phyloP scores from a whole-genome alignment of 2,329 filamentous ascomycete genomes.

The Diplocarpon mali region DNA sequence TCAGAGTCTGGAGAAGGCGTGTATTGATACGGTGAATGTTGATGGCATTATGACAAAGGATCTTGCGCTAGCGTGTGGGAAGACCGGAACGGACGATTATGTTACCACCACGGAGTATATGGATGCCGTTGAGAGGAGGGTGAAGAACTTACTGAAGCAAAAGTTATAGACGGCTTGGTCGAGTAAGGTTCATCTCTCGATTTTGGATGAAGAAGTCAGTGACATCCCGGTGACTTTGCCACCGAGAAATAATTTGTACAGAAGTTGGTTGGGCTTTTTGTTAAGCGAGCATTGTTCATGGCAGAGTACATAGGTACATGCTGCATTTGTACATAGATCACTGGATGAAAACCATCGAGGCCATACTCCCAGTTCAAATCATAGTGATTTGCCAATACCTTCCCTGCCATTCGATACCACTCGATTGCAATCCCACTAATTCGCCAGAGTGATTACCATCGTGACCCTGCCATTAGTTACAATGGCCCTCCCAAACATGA shows the following conservation, averaged over 20 bases:
- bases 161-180: slow-evolving; percentile 44
- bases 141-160: slow-evolving; percentile 70
- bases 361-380: too few relatives aligned
- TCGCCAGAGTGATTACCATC: background rate
- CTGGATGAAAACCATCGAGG: too few relatives aligned
- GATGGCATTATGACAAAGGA: slow-evolving; percentile 99
- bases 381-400: too few relatives aligned
- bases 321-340: slow-evolving; percentile 1
- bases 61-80: slow-evolving; percentile 85
- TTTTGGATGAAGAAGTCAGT: too few relatives aligned
- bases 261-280: background rate
- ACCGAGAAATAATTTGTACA: too few relatives aligned
- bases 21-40: slow-evolving; percentile 84
- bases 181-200: background rate
- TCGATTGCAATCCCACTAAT: too few relatives aligned
- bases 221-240: too few relatives aligned
- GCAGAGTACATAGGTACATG: background rate
- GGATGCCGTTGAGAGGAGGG: slow-evolving; percentile 78
- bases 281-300: background rate
- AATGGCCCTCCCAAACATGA: background rate
- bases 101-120: slow-evolving; percentile 91
- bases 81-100: slow-evolving; percentile 72
- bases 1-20: slow-evolving; percentile 83
- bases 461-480: background rate
- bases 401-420: too few relatives aligned